Evolutionary conservation across 768 basidiomycete genomes (phyloP).

Genomic region (Boletus eberwhitei): DNA sequence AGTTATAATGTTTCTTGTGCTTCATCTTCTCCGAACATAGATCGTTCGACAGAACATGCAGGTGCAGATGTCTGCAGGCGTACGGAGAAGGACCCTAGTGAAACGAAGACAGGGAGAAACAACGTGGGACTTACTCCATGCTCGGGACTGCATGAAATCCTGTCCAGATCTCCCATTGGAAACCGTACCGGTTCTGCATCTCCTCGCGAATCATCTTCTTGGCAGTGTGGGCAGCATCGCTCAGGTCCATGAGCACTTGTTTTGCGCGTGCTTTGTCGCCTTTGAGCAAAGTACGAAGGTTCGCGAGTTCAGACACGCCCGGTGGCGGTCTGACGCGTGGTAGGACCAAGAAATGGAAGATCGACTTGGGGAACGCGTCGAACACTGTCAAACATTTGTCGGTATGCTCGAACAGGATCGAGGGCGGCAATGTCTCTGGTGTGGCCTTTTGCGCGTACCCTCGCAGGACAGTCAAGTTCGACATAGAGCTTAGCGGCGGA

Average conservation of each 20-base stretch:
- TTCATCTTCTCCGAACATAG: conserved; percentile 68
- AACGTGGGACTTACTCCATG: conserved; percentile 62
- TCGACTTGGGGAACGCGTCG: conserved; percentile 78
- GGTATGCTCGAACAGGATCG: conserved; percentile 57
- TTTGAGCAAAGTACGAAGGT: conserved; percentile 54
- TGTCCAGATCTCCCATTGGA: conserved; percentile 71
- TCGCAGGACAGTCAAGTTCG: conserved; percentile 53
- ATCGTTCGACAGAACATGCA: conserved; percentile 85
- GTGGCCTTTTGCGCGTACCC: conserved; percentile 52
- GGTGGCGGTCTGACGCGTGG: conserved; percentile 47
- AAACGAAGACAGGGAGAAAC: not conserved
- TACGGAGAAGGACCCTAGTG: not conserved
- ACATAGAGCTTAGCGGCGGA: conserved; percentile 15
- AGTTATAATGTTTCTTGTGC: conserved; percentile 88
- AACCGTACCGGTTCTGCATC: conserved; percentile 73
- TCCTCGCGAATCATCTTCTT: conserved; percentile 69
- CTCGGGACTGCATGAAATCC: conserved; percentile 88
- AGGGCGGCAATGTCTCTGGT: conserved; percentile 53
- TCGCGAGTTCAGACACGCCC: conserved; percentile 41
- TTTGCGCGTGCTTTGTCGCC: conserved; percentile 53
- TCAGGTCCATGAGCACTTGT: conserved; percentile 48
- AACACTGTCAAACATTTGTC: conserved; percentile 59
- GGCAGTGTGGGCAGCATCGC: conserved; percentile 52
- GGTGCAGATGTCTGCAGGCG: conserved; percentile 63
- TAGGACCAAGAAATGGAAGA: conserved; percentile 86